These are phyloP conservation scores for Metschnikowia lachancei DNA, from an alignment of 805 yeast genomes.

Conservation along the genomic window DNA sequence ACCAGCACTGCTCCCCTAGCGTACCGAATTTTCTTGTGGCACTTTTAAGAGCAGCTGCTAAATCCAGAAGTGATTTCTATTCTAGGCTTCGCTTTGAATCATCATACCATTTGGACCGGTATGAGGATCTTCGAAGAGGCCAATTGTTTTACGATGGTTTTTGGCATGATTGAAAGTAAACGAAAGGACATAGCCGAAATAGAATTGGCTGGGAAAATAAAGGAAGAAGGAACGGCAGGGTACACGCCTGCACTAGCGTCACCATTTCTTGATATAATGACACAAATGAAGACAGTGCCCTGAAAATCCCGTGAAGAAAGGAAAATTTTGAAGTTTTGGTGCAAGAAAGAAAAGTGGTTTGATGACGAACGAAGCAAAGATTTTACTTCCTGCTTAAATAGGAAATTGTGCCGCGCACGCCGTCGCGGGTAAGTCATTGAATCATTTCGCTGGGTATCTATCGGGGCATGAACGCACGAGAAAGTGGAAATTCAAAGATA, in stretches of 20 bases:
- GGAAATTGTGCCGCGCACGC: background rate
- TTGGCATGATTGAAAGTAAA: no score
- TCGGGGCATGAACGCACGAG: no score
- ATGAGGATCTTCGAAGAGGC: conserved; percentile 35
- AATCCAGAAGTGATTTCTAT: conserved; percentile 21
- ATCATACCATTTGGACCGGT: conserved; percentile 29
- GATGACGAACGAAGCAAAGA: background rate
- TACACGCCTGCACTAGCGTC: conserved; percentile 5
- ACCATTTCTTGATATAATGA: conserved; percentile 7
- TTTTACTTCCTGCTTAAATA: background rate
- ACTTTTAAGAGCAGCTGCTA: conserved; percentile 18
- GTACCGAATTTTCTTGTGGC: conserved; percentile 13
- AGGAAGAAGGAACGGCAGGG: no score
- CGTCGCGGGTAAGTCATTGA: conserved; percentile 1
- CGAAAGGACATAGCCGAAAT: no score
- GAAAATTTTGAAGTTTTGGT: background rate
- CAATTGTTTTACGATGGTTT: no score
- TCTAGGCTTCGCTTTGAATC: conserved; percentile 39
- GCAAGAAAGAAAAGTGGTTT: background rate
- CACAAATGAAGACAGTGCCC: conserved; percentile 5
- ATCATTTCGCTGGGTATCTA: no score
- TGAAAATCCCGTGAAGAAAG: background rate
- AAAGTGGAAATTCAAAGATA: no score
- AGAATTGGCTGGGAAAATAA: no score
- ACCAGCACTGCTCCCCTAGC: conserved; percentile 29